Conservation (phyloP, 2,329 filamentous ascomycete genomes). For the Trichoderma atrobrunneum region DNA sequence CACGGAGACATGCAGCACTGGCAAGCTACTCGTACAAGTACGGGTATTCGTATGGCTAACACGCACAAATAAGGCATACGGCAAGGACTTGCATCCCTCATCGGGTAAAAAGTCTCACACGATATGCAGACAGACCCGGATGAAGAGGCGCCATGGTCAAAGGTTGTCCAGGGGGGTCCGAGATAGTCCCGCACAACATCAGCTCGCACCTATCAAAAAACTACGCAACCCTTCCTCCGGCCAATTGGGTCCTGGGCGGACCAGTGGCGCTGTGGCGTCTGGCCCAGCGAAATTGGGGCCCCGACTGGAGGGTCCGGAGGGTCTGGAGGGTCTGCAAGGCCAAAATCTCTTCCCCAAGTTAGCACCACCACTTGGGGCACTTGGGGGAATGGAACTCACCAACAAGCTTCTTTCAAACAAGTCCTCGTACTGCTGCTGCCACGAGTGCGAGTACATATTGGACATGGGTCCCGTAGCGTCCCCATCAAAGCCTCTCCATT, state of each 20-base stretch:
- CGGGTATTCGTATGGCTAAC: not conserved
- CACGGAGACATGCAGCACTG: not conserved
- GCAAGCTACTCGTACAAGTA: not conserved
- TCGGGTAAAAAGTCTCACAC: conserved; percentile 4
- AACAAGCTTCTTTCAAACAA: not conserved
- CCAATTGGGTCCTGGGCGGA: conserved; percentile 13
- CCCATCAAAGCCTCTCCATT: conserved; percentile 7
- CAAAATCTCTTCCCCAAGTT: conserved; percentile 9
- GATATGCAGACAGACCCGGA: not conserved
- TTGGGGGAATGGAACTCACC: not conserved
- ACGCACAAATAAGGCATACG: not conserved
- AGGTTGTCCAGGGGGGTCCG: conserved; percentile 6
- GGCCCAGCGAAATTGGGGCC: conserved; percentile 16
- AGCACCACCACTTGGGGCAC: not conserved
- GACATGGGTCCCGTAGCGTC: conserved; percentile 13
- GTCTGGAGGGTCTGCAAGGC: not conserved
- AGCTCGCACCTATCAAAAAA: conserved; percentile 18
- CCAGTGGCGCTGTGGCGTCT: conserved; percentile 21
- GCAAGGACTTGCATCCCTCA: conserved; percentile 8
- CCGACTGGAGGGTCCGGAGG: not conserved
- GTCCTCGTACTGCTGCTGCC: not conserved
- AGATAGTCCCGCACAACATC: conserved; percentile 18
- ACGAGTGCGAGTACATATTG: not conserved
- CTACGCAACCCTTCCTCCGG: conserved; percentile 14
- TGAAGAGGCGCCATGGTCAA: conserved; percentile 8